Evolutionary conservation across 148 eudicot species (phyloP).

Genomic region (Fagopyrum esculentum): DNA sequence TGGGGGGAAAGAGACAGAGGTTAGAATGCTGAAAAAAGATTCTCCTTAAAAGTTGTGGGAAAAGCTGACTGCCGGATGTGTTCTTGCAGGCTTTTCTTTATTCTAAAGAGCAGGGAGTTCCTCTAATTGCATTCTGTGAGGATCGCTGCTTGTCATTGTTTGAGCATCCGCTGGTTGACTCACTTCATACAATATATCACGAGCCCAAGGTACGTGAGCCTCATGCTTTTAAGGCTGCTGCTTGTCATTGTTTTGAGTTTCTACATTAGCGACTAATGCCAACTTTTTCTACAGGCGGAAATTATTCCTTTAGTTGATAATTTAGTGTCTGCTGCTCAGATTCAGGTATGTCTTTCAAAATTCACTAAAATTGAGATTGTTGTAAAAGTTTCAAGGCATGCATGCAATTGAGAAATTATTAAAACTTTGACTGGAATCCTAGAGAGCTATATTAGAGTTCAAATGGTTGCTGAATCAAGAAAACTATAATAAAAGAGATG

Average conservation of each 20-base stretch:
- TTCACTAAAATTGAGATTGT: background rate
- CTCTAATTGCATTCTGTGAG: constrained; percentile 74
- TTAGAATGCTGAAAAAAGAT: background rate
- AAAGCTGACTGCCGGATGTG: constrained; percentile 3
- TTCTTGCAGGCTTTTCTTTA: constrained; percentile 65
- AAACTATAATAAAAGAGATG: background rate
- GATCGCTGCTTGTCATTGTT: constrained; percentile 85
- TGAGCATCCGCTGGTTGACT: constrained; percentile 72
- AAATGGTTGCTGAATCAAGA: background rate
- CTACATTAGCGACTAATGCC: constrained; percentile 2
- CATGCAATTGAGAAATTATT: background rate
- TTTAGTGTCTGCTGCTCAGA: constrained; percentile 47
- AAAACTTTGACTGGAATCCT: no score
- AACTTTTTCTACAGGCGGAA: constrained; percentile 57
- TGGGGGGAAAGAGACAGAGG: background rate
- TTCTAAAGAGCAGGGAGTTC: constrained; percentile 60
- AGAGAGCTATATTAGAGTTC: no score
- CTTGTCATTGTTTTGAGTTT: background rate
- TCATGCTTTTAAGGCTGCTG: background rate
- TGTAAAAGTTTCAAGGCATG: background rate
- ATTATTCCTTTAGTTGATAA: constrained; percentile 64
- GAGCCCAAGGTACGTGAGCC: constrained; percentile 71
- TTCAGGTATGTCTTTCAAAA: constrained; percentile 52
- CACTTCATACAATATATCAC: constrained; percentile 67
- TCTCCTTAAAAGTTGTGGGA: background rate